Conservation (phyloP, 164 flowering plant species). For the Kalanchoe fedtschenkoi region DNA sequence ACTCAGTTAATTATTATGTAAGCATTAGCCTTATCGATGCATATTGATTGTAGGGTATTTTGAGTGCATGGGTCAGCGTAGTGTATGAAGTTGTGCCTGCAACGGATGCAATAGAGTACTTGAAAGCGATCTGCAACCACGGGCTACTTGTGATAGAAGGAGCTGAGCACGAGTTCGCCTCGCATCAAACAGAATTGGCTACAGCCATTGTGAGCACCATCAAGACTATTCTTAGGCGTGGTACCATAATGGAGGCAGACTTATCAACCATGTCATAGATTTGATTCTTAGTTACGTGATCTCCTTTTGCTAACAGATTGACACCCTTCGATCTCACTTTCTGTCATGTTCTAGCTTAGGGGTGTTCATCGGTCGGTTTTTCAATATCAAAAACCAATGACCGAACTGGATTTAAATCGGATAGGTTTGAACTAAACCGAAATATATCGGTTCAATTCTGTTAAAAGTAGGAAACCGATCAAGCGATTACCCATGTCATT, state of each 20-base stretch:
- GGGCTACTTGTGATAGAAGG: slow-evolving; percentile 40
- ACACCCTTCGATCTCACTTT: too few species aligned
- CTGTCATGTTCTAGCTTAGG: too few species aligned
- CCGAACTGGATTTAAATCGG: too few species aligned
- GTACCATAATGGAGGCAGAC: background rate
- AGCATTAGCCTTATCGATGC: slow-evolving; percentile 39
- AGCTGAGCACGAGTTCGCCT: slow-evolving; percentile 50
- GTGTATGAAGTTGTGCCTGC: slow-evolving; percentile 41
- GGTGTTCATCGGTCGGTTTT: too few species aligned
- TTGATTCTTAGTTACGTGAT: background rate
- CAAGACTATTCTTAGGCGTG: slow-evolving; percentile 6
- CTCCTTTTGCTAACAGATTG: too few species aligned
- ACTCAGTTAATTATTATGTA: slow-evolving; percentile 53
- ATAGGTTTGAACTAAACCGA: too few species aligned
- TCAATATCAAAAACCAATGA: too few species aligned
- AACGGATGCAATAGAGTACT: slow-evolving; percentile 43
- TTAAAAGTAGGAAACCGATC: too few species aligned
- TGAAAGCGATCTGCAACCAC: slow-evolving; percentile 46
- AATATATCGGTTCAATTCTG: too few species aligned
- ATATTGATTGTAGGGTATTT: slow-evolving; percentile 41
- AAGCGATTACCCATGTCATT: too few species aligned
- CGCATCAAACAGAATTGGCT: slow-evolving; percentile 42
- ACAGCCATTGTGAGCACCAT: slow-evolving; percentile 34
- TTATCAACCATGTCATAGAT: background rate
- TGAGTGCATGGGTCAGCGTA: slow-evolving; percentile 58